phyloP scores from a whole-genome alignment of 768 basidiomycete species.

The Bullera alba region DNA sequence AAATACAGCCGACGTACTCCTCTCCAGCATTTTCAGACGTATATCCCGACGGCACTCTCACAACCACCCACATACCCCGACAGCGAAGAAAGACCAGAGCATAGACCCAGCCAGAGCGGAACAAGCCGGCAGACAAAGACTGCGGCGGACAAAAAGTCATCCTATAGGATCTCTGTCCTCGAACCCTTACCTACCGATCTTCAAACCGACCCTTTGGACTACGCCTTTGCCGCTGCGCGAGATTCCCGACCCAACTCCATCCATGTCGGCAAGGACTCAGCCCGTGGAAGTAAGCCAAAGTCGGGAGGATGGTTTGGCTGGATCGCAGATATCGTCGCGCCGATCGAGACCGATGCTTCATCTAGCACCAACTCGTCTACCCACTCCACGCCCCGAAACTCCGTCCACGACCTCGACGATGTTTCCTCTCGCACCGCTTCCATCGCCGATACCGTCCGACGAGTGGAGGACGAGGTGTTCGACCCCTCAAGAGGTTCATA shows the following conservation, averaged over 20 bases:
- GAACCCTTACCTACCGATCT: conserved; percentile 24
- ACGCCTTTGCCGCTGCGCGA: conserved; percentile 5
- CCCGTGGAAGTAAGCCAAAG: not conserved
- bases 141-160: not conserved
- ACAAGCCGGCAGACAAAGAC: not conserved
- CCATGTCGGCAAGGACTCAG: not conserved
- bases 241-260: not conserved
- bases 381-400: no score
- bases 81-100: not conserved
- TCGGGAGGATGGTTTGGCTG: not conserved
- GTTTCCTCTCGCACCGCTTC: no score
- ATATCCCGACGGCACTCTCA: not conserved
- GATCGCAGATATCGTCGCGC: not conserved
- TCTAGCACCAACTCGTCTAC: no score
- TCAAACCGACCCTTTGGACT: conserved; percentile 20
- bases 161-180: conserved; percentile 15
- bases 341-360: no score
- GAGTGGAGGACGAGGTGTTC: no score
- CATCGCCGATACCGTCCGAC: no score
- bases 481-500: not conserved
- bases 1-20: conserved; percentile 1
- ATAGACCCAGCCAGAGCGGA: not conserved
- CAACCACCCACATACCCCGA: not conserved
- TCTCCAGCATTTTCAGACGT: not conserved
- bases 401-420: no score